Evolutionary conservation across 176 grass and related monocot genomes (phyloP).

Genomic region (Calamus simplicifolius): DNA sequence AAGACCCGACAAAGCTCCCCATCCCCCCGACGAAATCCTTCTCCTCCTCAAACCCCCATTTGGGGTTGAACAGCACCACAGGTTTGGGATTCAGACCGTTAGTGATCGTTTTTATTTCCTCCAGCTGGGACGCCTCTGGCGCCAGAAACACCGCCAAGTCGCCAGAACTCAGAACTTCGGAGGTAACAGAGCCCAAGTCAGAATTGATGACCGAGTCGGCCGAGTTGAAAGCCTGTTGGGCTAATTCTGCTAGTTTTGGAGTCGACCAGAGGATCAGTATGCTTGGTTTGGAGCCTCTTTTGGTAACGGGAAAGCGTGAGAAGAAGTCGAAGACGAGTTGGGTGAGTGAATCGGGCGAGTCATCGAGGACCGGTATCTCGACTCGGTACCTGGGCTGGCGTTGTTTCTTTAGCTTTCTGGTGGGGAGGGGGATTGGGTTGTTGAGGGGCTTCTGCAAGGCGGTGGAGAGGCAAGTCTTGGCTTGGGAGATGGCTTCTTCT

Average conservation of each 20-base stretch:
- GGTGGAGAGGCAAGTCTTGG: slow-evolving; percentile 48
- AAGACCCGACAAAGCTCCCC: slow-evolving; percentile 48
- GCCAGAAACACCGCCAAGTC: slow-evolving; percentile 59
- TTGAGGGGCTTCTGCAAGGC: slow-evolving; percentile 60
- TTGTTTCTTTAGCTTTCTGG: slow-evolving; percentile 55
- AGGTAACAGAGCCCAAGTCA: slow-evolving; percentile 25
- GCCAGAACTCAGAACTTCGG: slow-evolving; percentile 18
- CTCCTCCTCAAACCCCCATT: slow-evolving; percentile 75
- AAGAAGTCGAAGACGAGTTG: slow-evolving; percentile 63
- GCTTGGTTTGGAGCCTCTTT: slow-evolving; percentile 31
- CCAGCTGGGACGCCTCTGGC: slow-evolving; percentile 38
- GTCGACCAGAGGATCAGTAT: slow-evolving; percentile 60
- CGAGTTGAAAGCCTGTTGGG: slow-evolving; percentile 22
- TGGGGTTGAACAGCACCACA: slow-evolving; percentile 79
- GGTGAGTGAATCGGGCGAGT: slow-evolving; percentile 54
- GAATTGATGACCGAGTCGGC: slow-evolving; percentile 30
- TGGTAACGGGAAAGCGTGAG: slow-evolving; percentile 28
- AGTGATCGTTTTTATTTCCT: slow-evolving; percentile 28
- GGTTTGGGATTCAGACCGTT: slow-evolving; percentile 40
- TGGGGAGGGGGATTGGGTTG: slow-evolving; percentile 33
- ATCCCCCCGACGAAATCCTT: slow-evolving; percentile 26
- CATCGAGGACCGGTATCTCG: slow-evolving; percentile 79
- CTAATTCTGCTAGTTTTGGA: slow-evolving; percentile 15
- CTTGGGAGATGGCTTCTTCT: slow-evolving; percentile 71
- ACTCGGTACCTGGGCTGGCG: slow-evolving; percentile 57